Evolutionary conservation across 1,284 basidiomycete species (phyloP).

Genomic region (Rhizoctonia solani): DNA sequence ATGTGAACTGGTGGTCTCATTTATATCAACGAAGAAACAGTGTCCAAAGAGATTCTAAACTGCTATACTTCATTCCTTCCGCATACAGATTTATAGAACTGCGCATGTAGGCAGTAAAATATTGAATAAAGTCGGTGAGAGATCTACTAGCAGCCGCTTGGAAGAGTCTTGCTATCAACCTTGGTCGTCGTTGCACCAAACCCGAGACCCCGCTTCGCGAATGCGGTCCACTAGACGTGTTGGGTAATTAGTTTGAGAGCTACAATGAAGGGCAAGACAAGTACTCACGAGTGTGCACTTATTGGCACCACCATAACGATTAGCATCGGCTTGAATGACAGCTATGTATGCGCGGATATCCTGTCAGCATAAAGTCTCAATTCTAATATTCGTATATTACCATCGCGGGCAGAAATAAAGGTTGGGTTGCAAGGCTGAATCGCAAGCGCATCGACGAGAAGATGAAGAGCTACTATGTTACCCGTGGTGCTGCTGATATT

Average conservation of each 20-base stretch:
- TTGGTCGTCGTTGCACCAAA: constrained; percentile 26
- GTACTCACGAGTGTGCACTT: too few species aligned
- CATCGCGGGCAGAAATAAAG: constrained; percentile 28
- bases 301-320: constrained; percentile 35
- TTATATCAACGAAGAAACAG: too few species aligned
- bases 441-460: constrained; percentile 31
- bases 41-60: too few species aligned
- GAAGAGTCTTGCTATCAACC: constrained; percentile 19
- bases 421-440: constrained; percentile 37
- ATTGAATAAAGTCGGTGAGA: too few species aligned
- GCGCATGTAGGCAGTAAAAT: too few species aligned
- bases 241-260: too few species aligned
- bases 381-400: neutral
- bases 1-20: too few species aligned
- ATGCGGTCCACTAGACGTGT: constrained; percentile 37
- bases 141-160: constrained; percentile 33
- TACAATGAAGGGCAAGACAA: too few species aligned
- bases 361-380: neutral
- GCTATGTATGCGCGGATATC: neutral
- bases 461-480: constrained; percentile 1
- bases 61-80: too few species aligned
- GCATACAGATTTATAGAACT: too few species aligned
- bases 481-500: neutral
- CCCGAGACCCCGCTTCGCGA: constrained; percentile 35
- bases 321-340: constrained; percentile 34